phyloP scores from a whole-genome alignment of 2,329 filamentous ascomycete genomes.

The Pestalotiopsis sp. region DNA sequence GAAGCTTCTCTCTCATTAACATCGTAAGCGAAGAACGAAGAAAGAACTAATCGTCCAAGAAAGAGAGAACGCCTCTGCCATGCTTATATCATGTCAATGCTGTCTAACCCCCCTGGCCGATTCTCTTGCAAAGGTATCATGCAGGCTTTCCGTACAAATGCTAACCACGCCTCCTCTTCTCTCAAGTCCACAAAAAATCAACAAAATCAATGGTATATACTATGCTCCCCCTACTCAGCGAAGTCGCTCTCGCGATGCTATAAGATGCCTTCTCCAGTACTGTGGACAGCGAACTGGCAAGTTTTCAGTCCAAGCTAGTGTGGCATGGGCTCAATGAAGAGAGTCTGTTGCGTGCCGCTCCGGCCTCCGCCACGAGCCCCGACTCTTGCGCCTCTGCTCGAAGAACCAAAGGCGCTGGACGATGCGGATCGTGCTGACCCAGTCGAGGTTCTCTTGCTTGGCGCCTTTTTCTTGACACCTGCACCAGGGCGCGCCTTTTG shows the following conservation, averaged over 20 bases:
- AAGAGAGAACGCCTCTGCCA: not conserved
- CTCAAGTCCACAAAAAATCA: not conserved
- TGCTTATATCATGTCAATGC: not conserved
- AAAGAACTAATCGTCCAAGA: not conserved
- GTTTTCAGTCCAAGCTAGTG: not conserved
- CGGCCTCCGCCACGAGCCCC: slow-evolving; percentile 8
- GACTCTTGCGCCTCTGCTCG: slow-evolving; percentile 11
- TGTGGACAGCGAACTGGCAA: no score
- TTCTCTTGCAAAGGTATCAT: no score
- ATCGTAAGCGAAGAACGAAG: not conserved
- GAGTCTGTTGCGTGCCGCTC: not conserved
- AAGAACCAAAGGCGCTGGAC: not conserved
- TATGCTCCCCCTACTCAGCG: not conserved
- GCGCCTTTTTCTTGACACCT: slow-evolving; percentile 13
- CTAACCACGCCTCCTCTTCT: not conserved
- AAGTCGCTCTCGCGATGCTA: not conserved
- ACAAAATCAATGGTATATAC: not conserved
- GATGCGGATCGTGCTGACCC: slow-evolving; percentile 10
- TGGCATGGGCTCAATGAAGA: not conserved
- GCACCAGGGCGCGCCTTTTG: not conserved
- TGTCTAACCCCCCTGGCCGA: not conserved
- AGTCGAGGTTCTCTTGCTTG: slow-evolving; percentile 10
- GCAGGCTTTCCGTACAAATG: not conserved
- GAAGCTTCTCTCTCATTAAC: not conserved
- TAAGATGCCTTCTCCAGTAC: no score